Conservation (phyloP, 257 asterid species). For the Lithospermum erythrorhizon region DNA sequence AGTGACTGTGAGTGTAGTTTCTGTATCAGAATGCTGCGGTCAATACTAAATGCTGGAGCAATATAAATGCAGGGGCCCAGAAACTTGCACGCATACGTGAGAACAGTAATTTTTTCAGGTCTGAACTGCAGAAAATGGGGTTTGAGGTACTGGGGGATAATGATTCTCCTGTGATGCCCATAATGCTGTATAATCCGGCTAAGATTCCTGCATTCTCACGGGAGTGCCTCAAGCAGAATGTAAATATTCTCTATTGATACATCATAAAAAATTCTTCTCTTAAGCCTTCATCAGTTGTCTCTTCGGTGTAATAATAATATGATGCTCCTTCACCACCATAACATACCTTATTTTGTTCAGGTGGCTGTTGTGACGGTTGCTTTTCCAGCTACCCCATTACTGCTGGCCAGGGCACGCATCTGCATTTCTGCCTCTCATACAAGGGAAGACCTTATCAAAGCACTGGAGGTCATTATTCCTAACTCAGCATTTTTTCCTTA, state of each 20-base stretch:
- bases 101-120: conserved; percentile 85
- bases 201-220: conserved; percentile 97
- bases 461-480: conserved; percentile 56
- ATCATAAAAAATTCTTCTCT: neutral
- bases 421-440: conserved; percentile 95
- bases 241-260: conserved; percentile 17
- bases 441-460: conserved; percentile 87
- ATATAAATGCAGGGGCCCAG: conserved; percentile 50
- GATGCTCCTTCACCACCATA: neutral
- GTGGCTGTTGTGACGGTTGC: conserved; percentile 95
- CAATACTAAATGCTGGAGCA: neutral
- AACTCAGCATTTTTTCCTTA: neutral
- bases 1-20: neutral
- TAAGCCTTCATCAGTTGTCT: neutral
- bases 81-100: conserved; percentile 86
- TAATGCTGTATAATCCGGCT: conserved; percentile 94
- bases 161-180: conserved; percentile 98
- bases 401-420: conserved; percentile 93
- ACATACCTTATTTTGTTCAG: conserved; percentile 23
- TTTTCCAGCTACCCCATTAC: conserved; percentile 95
- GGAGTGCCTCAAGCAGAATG: conserved; percentile 85
- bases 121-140: conserved; percentile 94
- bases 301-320: neutral
- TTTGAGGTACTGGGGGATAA: conserved; percentile 97
- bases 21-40: neutral